A percentile compares a stretch with the other conserved stretches of the same genome.
Conservation (phyloP, 1,139 yeast species). For the Blastobotrys elegans region DNA sequence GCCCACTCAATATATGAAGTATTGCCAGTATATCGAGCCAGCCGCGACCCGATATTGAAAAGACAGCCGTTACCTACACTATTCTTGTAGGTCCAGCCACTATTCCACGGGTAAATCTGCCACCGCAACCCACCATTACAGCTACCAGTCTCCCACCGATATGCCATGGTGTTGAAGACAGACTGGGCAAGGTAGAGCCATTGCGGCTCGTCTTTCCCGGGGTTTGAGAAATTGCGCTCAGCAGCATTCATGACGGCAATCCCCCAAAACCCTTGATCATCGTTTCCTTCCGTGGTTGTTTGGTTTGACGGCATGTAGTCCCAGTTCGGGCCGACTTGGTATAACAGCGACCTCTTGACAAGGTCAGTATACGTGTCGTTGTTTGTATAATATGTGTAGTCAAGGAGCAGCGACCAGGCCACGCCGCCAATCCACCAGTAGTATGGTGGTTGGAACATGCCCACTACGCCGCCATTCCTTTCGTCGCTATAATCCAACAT, state of each 20-base stretch:
- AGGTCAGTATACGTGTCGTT: slow-evolving; percentile 55
- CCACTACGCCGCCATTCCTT: slow-evolving; percentile 51
- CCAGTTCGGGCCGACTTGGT: slow-evolving; percentile 61
- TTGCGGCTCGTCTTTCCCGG: slow-evolving; percentile 46
- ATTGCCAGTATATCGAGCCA: slow-evolving; percentile 66
- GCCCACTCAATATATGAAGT: slow-evolving; percentile 61
- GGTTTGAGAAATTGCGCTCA: slow-evolving; percentile 70
- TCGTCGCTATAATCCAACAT: slow-evolving; percentile 69
- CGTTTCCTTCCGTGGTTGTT: slow-evolving; percentile 78
- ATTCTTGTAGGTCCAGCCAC: slow-evolving; percentile 76
- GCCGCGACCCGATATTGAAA: slow-evolving; percentile 72
- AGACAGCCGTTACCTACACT: slow-evolving; percentile 74
- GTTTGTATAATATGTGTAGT: slow-evolving; percentile 57
- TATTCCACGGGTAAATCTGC: slow-evolving; percentile 60
- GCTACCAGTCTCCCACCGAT: slow-evolving; percentile 60
- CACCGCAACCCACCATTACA: slow-evolving; percentile 72
- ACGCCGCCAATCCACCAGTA: slow-evolving; percentile 96
- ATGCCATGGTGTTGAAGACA: slow-evolving; percentile 67
- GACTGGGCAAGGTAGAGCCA: slow-evolving; percentile 75
- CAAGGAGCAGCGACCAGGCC: slow-evolving; percentile 73
- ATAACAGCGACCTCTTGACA: slow-evolving; percentile 54
- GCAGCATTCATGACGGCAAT: slow-evolving; percentile 78
- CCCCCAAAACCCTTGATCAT: slow-evolving; percentile 93
- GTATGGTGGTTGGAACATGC: slow-evolving; percentile 70
- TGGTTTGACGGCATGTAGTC: slow-evolving; percentile 75